Conservation (phyloP, 805 yeast genomes). For the Metschnikowia kofuensis region DNA sequence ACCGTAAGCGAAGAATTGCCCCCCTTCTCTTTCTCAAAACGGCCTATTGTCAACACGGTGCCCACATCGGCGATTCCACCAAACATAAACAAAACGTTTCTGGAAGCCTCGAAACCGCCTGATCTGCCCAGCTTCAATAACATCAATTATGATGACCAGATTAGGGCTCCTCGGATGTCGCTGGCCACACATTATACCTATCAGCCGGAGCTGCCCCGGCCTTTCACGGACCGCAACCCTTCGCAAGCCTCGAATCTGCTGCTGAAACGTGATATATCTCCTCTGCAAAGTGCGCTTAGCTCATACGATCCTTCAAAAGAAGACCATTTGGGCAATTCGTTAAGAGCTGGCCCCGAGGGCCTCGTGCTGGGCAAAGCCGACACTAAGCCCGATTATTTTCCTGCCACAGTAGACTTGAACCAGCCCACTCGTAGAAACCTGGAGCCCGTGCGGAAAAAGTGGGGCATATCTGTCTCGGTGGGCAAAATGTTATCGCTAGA, state of each 20-base stretch:
- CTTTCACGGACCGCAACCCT: constrained; percentile 10
- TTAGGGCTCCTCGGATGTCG: constrained; percentile 55
- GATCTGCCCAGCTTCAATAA: constrained; percentile 17
- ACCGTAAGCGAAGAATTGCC: constrained; percentile 15
- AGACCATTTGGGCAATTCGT: constrained; percentile 3
- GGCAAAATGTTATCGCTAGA: constrained; percentile 8
- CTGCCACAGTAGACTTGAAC: constrained; percentile 16
- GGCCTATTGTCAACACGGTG: constrained; percentile 14
- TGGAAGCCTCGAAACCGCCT: constrained; percentile 2
- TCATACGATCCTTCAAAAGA: constrained; percentile 2
- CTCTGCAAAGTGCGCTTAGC: background rate
- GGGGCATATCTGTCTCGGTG: constrained; percentile 6
- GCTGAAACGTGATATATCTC: background rate
- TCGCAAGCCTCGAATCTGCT: background rate
- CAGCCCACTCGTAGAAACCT: constrained; percentile 18
- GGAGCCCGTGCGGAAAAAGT: constrained; percentile 14
- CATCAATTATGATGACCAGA: constrained; percentile 51
- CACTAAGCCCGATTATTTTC: constrained; percentile 8
- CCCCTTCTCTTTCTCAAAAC: constrained; percentile 18
- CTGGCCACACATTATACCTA: constrained; percentile 28
- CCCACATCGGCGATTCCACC: constrained; percentile 13
- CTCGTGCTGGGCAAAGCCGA: background rate
- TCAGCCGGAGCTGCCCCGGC: constrained; percentile 17
- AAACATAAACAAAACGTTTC: constrained; percentile 3
- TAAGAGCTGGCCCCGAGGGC: constrained; percentile 4